A percentile compares a stretch with the other conserved stretches of the same genome.
phyloP scores from a whole-genome alignment of 2,329 filamentous ascomycete genomes.

The Diaporthe sp. region DNA sequence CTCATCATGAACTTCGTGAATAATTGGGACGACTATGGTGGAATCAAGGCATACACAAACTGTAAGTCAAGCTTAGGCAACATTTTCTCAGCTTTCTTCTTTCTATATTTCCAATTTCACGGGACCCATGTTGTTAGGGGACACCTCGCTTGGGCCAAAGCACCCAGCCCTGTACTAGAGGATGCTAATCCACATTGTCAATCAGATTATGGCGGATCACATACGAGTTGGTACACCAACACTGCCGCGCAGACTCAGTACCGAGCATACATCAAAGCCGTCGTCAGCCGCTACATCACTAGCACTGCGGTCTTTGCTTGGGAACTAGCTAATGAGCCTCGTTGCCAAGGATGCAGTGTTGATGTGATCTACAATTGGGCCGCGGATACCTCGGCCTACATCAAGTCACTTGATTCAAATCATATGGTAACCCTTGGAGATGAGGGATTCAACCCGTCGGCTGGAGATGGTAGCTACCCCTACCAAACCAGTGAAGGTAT shows the following conservation, averaged over 20 bases:
- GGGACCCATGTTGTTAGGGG: neutral
- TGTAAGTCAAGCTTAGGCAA: neutral
- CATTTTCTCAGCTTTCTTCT: neutral
- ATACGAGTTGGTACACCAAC: constrained; percentile 67
- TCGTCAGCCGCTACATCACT: constrained; percentile 59
- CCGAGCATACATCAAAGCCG: constrained; percentile 56
- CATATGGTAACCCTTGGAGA: constrained; percentile 75
- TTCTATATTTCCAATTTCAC: neutral
- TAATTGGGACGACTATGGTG: constrained; percentile 77
- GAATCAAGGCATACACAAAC: constrained; percentile 68
- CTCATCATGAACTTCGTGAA: constrained; percentile 76
- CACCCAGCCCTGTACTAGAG: neutral
- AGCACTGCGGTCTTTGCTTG: constrained; percentile 63
- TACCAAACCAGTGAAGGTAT: constrained; percentile 35
- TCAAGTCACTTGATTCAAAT: constrained; percentile 70
- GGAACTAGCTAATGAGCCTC: constrained; percentile 67
- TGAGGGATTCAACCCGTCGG: constrained; percentile 53
- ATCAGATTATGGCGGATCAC: constrained; percentile 62
- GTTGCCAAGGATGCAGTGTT: constrained; percentile 70
- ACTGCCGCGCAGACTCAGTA: constrained; percentile 63
- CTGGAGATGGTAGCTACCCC: constrained; percentile 44
- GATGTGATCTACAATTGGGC: constrained; percentile 72
- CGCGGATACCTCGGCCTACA: constrained; percentile 65
- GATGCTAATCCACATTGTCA: neutral
- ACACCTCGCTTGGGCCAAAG: neutral